These are phyloP conservation scores for Penicillium sp. DNA, from an alignment of 2,329 filamentous ascomycete species.

Conservation along the genomic window DNA sequence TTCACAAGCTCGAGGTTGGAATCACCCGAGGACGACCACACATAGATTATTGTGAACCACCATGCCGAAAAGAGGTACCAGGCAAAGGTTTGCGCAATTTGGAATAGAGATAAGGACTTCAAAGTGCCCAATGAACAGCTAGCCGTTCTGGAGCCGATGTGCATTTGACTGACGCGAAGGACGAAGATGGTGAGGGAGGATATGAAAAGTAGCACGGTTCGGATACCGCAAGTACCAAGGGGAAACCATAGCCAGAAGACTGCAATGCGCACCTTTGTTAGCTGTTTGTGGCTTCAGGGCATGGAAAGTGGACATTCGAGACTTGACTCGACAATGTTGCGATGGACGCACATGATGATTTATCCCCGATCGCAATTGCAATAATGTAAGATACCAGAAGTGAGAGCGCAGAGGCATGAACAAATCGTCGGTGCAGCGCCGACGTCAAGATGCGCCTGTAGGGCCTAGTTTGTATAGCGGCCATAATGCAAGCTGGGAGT, in stretches of 20 bases:
- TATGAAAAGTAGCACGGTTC: slow-evolving; percentile 70
- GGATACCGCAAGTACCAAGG: slow-evolving; percentile 68
- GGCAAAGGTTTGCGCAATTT: slow-evolving; percentile 64
- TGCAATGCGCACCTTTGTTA: slow-evolving; percentile 35
- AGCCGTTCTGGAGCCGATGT: slow-evolving; percentile 69
- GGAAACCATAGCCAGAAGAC: slow-evolving; percentile 87
- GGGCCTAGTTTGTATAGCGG: slow-evolving; percentile 39
- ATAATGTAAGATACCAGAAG: slow-evolving; percentile 69
- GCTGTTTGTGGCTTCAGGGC: not conserved
- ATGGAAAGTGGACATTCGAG: not conserved
- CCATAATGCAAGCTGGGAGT: slow-evolving; percentile 34
- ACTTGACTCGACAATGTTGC: not conserved
- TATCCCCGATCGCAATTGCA: slow-evolving; percentile 65
- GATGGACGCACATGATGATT: slow-evolving; percentile 60
- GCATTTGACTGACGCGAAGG: slow-evolving; percentile 78
- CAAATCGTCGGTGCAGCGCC: slow-evolving; percentile 80
- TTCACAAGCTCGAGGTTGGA: slow-evolving; percentile 70
- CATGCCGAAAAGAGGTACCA: slow-evolving; percentile 76
- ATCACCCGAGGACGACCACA: slow-evolving; percentile 62
- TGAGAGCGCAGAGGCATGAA: slow-evolving; percentile 67
- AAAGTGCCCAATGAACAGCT: slow-evolving; percentile 65
- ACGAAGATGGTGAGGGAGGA: slow-evolving; percentile 75
- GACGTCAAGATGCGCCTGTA: slow-evolving; percentile 93
- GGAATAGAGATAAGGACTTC: slow-evolving; percentile 53
- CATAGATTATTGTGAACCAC: slow-evolving; percentile 75